phyloP scores from a whole-genome alignment of 495 filamentous ascomycete species.

The Bathelium albidoporum region DNA sequence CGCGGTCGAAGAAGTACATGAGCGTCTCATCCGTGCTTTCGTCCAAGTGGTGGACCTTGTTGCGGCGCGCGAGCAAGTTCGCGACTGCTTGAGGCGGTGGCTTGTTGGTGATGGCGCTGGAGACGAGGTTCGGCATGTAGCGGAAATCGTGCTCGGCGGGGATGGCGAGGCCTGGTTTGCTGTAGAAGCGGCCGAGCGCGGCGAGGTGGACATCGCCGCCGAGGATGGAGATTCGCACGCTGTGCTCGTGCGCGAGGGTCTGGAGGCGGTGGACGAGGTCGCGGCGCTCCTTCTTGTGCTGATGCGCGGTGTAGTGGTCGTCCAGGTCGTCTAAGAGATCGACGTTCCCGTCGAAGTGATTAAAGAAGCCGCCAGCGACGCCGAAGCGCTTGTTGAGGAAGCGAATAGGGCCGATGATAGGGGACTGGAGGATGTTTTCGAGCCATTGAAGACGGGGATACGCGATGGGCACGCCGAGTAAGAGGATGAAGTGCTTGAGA shows the following conservation, averaged over 20 bases:
- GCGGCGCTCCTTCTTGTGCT: conserved; percentile 82
- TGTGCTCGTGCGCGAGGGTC: conserved; percentile 55
- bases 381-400: conserved; percentile 88
- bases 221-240: conserved; percentile 73
- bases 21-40: conserved; percentile 78
- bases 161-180: conserved; percentile 51
- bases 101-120: conserved; percentile 83
- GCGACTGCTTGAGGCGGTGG: conserved; percentile 84
- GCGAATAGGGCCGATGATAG: conserved; percentile 73
- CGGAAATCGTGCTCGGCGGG: conserved; percentile 53
- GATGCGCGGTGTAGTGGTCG: conserved; percentile 87
- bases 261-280: conserved; percentile 66
- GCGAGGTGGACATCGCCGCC: conserved; percentile 71
- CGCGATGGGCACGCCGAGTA: conserved; percentile 87
- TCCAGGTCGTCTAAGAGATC: conserved; percentile 90
- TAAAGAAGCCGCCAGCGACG: conserved; percentile 74
- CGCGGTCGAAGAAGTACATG: conserved; percentile 72
- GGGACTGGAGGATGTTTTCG: conserved; percentile 75
- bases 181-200: conserved; percentile 67
- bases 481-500: conserved; percentile 73
- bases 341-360: conserved; percentile 81
- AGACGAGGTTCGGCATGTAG: conserved; percentile 67
- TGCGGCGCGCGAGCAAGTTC: conserved; percentile 70
- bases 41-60: conserved; percentile 91
- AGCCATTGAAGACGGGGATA: conserved; percentile 92